phyloP scores from a whole-genome alignment of 2,329 filamentous ascomycete species.

The Zasmidium cellare region DNA sequence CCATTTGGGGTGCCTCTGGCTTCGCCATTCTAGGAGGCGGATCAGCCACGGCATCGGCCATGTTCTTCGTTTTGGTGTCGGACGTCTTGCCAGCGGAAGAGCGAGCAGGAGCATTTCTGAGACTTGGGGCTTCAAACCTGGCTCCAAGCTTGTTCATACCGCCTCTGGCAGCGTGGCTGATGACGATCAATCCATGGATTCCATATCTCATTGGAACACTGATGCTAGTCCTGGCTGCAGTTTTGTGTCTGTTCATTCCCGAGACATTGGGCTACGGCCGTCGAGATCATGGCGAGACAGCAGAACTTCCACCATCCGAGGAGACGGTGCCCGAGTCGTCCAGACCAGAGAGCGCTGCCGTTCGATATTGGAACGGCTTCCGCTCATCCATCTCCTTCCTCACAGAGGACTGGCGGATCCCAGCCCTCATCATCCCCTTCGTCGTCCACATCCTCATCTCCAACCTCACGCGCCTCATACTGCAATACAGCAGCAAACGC shows the following conservation, averaged over 20 bases:
- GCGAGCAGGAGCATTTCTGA: constrained; percentile 33
- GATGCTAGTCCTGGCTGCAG: constrained; percentile 16
- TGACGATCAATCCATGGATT: constrained; percentile 37
- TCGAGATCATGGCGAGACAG: not conserved
- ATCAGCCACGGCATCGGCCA: constrained; percentile 23
- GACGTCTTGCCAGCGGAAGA: constrained; percentile 33
- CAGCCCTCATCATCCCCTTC: constrained; percentile 33
- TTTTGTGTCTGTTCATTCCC: constrained; percentile 28
- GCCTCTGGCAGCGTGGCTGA: constrained; percentile 35
- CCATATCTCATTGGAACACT: constrained; percentile 29
- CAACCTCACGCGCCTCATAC: constrained; percentile 36
- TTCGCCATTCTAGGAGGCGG: constrained; percentile 34
- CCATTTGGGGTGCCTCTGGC: constrained; percentile 33
- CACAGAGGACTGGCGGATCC: constrained; percentile 32
- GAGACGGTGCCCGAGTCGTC: not conserved
- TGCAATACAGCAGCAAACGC: constrained; percentile 57
- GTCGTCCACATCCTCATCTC: constrained; percentile 30
- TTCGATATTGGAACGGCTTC: constrained; percentile 7
- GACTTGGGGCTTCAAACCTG: constrained; percentile 30
- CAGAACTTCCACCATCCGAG: not conserved
- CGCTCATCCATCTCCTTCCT: constrained; percentile 31
- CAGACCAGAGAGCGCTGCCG: constrained; percentile 1
- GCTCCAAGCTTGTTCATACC: constrained; percentile 32
- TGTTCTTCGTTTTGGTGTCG: constrained; percentile 32
- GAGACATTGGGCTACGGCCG: constrained; percentile 35